These are phyloP conservation scores for barrel medic (Medicago truncatula) DNA, from an alignment of 306 rosid species.

Conservation along the genomic window DNA sequence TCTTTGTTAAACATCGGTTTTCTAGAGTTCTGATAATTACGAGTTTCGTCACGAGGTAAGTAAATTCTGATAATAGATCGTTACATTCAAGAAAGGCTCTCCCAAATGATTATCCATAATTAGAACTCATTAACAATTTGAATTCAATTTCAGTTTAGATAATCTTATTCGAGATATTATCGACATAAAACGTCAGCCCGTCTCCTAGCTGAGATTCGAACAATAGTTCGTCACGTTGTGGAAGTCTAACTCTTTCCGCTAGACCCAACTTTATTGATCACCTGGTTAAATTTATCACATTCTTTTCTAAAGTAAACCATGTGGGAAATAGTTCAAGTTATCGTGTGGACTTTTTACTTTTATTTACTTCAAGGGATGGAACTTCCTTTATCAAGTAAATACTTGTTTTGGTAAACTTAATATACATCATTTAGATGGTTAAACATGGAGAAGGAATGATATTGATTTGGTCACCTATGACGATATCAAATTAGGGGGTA, in stretches of 20 bases:
- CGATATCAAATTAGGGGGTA: constrained; percentile 22
- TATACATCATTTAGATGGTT: constrained; percentile 20
- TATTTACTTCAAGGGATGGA: constrained; percentile 24
- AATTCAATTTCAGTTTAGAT: too few species aligned
- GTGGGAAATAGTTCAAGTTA: constrained; percentile 28
- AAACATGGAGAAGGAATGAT: constrained; percentile 30
- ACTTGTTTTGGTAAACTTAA: constrained; percentile 23
- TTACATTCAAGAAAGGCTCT: too few species aligned
- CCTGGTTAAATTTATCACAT: too few species aligned
- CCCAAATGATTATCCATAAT: too few species aligned
- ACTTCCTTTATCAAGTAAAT: constrained; percentile 31
- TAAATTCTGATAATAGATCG: not conserved
- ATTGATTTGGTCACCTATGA: constrained; percentile 32
- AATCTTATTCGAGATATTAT: too few species aligned
- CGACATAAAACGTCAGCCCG: too few species aligned
- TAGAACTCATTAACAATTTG: too few species aligned
- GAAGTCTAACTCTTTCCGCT: too few species aligned
- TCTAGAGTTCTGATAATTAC: not conserved
- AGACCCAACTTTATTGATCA: too few species aligned
- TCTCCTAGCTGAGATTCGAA: too few species aligned
- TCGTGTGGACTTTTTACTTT: constrained; percentile 23
- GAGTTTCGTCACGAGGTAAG: not conserved
- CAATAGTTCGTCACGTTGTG: too few species aligned
- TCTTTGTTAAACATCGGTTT: too few species aligned
- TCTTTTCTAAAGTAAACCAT: not conserved